A percentile compares a stretch with the other conserved stretches of the same genome.
phyloP scores from a whole-genome alignment of 495 filamentous ascomycete genomes.

The Penicillium soppii region DNA sequence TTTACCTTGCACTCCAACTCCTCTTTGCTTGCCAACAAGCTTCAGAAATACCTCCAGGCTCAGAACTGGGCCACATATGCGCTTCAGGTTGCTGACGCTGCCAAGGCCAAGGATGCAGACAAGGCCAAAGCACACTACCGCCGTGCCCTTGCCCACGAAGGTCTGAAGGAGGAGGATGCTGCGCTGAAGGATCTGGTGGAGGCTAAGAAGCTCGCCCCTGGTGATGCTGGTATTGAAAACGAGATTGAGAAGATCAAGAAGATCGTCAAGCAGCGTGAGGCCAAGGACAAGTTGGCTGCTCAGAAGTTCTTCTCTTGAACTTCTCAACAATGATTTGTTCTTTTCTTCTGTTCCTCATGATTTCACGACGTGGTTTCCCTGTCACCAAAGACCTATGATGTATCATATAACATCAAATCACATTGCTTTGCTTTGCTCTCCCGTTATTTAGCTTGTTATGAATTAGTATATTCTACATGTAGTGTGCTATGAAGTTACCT shows the following conservation, averaged over 20 bases:
- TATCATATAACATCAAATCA: conserved; percentile 19
- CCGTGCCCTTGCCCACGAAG: conserved; percentile 68
- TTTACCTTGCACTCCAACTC: conserved; percentile 78
- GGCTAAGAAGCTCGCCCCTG: conserved; percentile 71
- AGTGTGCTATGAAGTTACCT: too few relatives aligned
- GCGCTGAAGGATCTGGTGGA: conserved; percentile 76
- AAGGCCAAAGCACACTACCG: conserved; percentile 87
- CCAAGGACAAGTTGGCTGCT: conserved; percentile 86
- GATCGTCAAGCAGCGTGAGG: conserved; percentile 64
- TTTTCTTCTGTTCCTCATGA: conserved; percentile 18
- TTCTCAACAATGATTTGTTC: conserved; percentile 1
- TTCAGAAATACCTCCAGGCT: conserved; percentile 66
- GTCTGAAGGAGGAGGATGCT: conserved; percentile 81
- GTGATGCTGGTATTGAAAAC: conserved; percentile 70
- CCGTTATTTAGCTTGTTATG: too few relatives aligned
- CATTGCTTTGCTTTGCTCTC: too few relatives aligned
- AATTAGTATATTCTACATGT: too few relatives aligned
- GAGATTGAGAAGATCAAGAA: conserved; percentile 78
- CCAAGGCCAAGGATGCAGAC: conserved; percentile 68
- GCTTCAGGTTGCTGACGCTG: conserved; percentile 57
- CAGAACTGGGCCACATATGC: conserved; percentile 69
- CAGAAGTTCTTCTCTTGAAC: conserved; percentile 76
- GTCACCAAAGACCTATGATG: conserved; percentile 18
- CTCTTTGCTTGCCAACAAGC: conserved; percentile 78
- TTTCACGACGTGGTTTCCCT: conserved; percentile 31